Conservation (phyloP, 768 basidiomycete genomes). For the Pulveroboletus sp. region DNA sequence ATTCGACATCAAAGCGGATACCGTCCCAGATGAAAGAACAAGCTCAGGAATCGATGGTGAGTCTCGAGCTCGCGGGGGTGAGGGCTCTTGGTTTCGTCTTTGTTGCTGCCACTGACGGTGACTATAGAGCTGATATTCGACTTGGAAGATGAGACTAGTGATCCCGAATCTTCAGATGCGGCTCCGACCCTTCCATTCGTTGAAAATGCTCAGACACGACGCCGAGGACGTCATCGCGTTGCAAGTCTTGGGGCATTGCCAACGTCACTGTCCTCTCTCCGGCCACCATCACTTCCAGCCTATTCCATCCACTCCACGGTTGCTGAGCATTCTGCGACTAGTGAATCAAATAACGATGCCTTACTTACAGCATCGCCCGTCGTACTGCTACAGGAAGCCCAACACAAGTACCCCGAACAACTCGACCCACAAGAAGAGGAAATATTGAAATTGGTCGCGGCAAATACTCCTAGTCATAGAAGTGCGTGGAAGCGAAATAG, state of each 20-base stretch:
- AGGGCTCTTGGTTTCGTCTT: constrained; percentile 12
- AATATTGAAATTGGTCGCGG: constrained; percentile 60
- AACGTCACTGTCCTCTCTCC: constrained; percentile 52
- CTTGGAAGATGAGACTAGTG: constrained; percentile 50
- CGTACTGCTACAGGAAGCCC: constrained; percentile 1
- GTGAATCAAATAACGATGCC: not conserved
- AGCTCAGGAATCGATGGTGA: constrained; percentile 32
- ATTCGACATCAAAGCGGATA: constrained; percentile 61
- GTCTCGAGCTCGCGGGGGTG: constrained; percentile 43
- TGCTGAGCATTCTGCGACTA: not conserved
- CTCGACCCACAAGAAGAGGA: constrained; percentile 45
- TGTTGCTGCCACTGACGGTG: constrained; percentile 3
- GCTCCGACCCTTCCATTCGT: constrained; percentile 36
- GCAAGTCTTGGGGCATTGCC: constrained; percentile 42
- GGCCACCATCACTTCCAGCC: constrained; percentile 65
- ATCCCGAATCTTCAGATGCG: constrained; percentile 29
- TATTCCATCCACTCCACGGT: constrained; percentile 47
- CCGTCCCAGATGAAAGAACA: constrained; percentile 41
- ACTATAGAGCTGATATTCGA: constrained; percentile 63
- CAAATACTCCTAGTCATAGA: constrained; percentile 64
- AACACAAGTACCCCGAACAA: constrained; percentile 20
- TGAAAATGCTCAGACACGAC: constrained; percentile 24
- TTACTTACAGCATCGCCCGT: not conserved
- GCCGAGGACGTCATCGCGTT: constrained; percentile 24
- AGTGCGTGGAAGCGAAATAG: constrained; percentile 64